A percentile compares a stretch with the other conserved stretches of the same genome.
Evolutionary conservation across 2,329 filamentous ascomycete genomes (phyloP).

Genomic region (Fusarium illudens): DNA sequence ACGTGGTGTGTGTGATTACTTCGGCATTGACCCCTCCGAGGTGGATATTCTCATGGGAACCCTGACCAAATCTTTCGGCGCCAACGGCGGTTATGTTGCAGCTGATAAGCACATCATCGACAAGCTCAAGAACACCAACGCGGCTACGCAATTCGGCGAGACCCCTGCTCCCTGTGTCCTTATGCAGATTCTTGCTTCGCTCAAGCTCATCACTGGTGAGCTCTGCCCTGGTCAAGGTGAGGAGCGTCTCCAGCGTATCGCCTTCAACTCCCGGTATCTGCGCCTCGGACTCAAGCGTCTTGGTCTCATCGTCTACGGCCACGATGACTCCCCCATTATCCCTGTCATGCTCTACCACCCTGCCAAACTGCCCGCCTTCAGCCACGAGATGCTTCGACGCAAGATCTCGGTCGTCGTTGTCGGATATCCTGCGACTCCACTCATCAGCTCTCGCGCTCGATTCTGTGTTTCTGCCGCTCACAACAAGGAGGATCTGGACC

Average conservation of each 20-base stretch:
- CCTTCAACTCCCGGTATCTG: constrained; percentile 99
- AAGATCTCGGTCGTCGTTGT: constrained; percentile 98
- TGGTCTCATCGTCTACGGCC: constrained; percentile 95
- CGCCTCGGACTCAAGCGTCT: constrained; percentile 95
- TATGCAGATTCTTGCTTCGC: constrained; percentile 86
- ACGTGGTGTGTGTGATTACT: constrained; percentile 96
- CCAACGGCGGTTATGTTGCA: constrained; percentile 95
- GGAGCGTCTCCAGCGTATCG: constrained; percentile 92
- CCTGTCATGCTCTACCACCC: constrained; percentile 95
- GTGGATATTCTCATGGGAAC: constrained; percentile 99
- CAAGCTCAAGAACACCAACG: constrained; percentile 86
- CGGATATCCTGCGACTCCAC: constrained; percentile 93
- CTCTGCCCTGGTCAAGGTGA: constrained; percentile 90
- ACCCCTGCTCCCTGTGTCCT: constrained; percentile 87
- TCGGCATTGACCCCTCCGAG: constrained; percentile 85
- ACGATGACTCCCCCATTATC: constrained; percentile 97
- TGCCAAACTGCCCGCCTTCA: constrained; percentile 99
- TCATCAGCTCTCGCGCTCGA: constrained; percentile 92
- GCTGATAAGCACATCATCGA: constrained; percentile 91
- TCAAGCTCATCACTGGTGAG: constrained; percentile 90
- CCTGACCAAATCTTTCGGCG: constrained; percentile 96
- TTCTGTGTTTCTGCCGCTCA: constrained; percentile 97
- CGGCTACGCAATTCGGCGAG: constrained; percentile 87
- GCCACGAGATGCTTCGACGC: constrained; percentile 96
- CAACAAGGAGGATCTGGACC: constrained; percentile 97